Conservation (phyloP, 768 basidiomycete species). For the Favolaschia claudopus region DNA sequence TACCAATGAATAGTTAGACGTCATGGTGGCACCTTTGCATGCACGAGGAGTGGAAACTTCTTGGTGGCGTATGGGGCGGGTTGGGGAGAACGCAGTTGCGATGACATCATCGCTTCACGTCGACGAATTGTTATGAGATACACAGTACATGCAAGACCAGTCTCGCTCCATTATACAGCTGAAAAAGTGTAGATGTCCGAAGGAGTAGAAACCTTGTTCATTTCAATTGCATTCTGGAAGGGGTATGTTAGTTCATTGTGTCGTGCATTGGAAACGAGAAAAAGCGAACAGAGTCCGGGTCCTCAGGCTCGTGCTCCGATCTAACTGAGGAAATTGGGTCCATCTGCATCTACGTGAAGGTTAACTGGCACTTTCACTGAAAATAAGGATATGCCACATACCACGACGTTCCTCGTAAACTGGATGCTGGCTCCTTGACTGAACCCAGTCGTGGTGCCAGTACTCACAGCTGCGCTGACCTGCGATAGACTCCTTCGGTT, state of each 20-base stretch:
- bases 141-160: no score
- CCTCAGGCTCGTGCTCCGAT: background rate
- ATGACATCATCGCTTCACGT: no score
- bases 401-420: slow-evolving; percentile 5
- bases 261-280: background rate
- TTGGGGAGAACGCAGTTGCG: no score
- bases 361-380: no score
- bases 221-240: slow-evolving; percentile 1
- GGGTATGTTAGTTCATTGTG: background rate
- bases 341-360: background rate
- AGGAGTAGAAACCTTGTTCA: background rate
- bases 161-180: background rate
- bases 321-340: background rate
- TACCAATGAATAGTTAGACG: no score
- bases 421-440: background rate
- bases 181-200: background rate
- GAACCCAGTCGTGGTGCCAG: background rate
- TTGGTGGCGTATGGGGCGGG: no score
- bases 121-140: no score
- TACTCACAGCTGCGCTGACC: background rate
- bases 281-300: background rate
- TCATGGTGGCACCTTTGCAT: no score
- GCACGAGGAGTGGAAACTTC: no score
- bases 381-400: background rate
- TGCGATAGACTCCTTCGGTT: slow-evolving; percentile 10